Percentiles rank a stretch among this genome's conserved stretches.
These are phyloP conservation scores for Ustilaginoidea virens DNA, from an alignment of 2,329 filamentous ascomycete species.

Conservation along the genomic window DNA sequence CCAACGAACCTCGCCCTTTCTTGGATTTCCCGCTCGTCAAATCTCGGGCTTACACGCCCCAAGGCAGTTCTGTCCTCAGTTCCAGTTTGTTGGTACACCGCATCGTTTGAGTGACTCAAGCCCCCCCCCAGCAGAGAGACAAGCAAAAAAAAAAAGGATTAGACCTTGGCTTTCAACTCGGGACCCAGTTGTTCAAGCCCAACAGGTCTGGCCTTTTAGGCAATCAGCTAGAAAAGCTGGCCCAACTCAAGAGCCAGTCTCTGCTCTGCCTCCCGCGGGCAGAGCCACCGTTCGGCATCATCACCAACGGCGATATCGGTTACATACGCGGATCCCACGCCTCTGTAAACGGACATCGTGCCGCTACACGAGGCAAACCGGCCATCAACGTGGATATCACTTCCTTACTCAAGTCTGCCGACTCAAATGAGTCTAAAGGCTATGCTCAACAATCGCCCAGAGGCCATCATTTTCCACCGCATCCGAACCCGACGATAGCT, in stretches of 20 bases:
- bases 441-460: constrained; percentile 21
- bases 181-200: constrained; percentile 2
- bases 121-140: constrained; percentile 1
- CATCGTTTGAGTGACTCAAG: constrained; percentile 7
- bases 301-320: constrained; percentile 13
- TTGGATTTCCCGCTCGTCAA: background rate
- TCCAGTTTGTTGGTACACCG: constrained; percentile 8
- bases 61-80: constrained; percentile 2
- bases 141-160: too few species aligned
- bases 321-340: constrained; percentile 14
- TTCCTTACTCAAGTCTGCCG: constrained; percentile 63
- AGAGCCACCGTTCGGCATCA: constrained; percentile 19
- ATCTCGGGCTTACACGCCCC: constrained; percentile 2
- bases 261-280: constrained; percentile 25
- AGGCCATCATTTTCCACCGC: constrained; percentile 9
- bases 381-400: constrained; percentile 89
- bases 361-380: constrained; percentile 12
- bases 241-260: constrained; percentile 26
- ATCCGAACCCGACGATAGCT: constrained; percentile 6
- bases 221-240: constrained; percentile 19
- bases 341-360: constrained; percentile 13
- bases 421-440: constrained; percentile 54
- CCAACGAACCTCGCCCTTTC: background rate
- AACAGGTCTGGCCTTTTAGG: constrained; percentile 4
- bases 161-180: background rate